phyloP scores from a whole-genome alignment of 2,329 filamentous ascomycete genomes.

The Colletotrichum sp. region DNA sequence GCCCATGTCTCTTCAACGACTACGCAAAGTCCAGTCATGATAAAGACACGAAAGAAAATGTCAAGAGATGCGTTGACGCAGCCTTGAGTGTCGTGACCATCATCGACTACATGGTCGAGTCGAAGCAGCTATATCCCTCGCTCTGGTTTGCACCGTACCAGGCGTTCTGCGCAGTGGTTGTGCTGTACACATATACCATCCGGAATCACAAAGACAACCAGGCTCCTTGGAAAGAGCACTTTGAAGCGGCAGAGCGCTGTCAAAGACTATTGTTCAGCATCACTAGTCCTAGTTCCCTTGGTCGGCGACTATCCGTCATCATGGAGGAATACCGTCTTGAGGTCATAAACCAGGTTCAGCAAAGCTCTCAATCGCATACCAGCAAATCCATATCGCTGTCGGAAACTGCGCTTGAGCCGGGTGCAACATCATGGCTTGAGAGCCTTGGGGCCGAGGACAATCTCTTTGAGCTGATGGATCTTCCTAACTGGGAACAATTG shows the following conservation, averaged over 20 bases:
- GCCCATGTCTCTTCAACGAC: conserved; percentile 40
- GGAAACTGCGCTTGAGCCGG: background rate
- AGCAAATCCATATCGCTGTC: background rate
- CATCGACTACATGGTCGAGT: conserved; percentile 40
- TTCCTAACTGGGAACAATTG: conserved; percentile 28
- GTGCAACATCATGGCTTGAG: background rate
- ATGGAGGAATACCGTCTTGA: conserved; percentile 37
- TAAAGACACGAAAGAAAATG: conserved; percentile 17
- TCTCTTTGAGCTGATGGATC: conserved; percentile 8
- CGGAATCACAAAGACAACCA: conserved; percentile 33
- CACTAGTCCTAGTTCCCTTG: conserved; percentile 40
- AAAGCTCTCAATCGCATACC: conserved; percentile 19
- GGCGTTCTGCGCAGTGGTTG: conserved; percentile 46
- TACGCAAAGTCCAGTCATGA: conserved; percentile 21
- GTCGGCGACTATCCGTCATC: conserved; percentile 44
- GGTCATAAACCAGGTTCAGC: background rate
- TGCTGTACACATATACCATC: conserved; percentile 48
- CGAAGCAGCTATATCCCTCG: conserved; percentile 30
- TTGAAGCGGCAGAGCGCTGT: conserved; percentile 41
- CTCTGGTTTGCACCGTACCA: conserved; percentile 43
- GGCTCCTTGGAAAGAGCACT: conserved; percentile 29
- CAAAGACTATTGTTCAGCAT: conserved; percentile 41
- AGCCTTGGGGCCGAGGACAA: background rate
- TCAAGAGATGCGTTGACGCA: conserved; percentile 36
- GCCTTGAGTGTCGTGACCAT: conserved; percentile 41